Percentiles rank a stretch among this genome's conserved stretches.
Evolutionary conservation across 2,329 filamentous ascomycete species (phyloP).

Genomic region (Exophiala lecanii-corni): DNA sequence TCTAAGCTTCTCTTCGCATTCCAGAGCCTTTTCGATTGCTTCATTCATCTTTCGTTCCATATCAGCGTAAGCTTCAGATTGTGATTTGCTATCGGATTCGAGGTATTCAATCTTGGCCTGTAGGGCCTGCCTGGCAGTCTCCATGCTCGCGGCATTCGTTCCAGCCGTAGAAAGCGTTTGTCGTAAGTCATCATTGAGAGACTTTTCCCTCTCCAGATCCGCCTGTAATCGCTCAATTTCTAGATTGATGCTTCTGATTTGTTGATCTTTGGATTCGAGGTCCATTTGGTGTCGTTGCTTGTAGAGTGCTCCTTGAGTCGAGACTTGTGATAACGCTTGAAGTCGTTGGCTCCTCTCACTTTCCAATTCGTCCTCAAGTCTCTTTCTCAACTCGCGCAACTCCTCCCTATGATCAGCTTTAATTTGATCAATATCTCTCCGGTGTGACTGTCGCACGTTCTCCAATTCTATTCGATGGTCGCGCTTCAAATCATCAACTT

Average conservation of each 20-base stretch:
- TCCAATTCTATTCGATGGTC: constrained; percentile 47
- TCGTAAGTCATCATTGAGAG: constrained; percentile 54
- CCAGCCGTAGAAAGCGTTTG: constrained; percentile 57
- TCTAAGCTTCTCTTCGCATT: constrained; percentile 74
- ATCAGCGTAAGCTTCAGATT: constrained; percentile 77
- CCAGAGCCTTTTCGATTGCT: constrained; percentile 64
- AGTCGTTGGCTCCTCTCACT: constrained; percentile 56
- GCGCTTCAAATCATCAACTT: constrained; percentile 48
- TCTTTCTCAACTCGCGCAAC: constrained; percentile 59
- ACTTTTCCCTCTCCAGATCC: constrained; percentile 59
- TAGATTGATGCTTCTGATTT: constrained; percentile 42
- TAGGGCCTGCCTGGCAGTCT: constrained; percentile 70
- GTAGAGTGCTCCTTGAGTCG: constrained; percentile 48
- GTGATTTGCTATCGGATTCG: constrained; percentile 82
- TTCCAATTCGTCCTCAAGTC: constrained; percentile 62
- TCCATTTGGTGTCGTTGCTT: constrained; percentile 40
- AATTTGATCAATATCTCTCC: constrained; percentile 54
- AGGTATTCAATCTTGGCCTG: constrained; percentile 82
- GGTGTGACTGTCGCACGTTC: constrained; percentile 37
- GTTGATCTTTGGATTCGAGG: constrained; percentile 51
- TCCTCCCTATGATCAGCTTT: constrained; percentile 63
- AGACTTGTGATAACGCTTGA: constrained; percentile 63
- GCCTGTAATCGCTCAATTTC: constrained; percentile 40
- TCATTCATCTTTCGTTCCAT: constrained; percentile 78
- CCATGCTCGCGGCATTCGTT: constrained; percentile 61